Evolutionary conservation across 352 stramenopile species (phyloP).

Genomic region (Globisporangium carolinianum): DNA sequence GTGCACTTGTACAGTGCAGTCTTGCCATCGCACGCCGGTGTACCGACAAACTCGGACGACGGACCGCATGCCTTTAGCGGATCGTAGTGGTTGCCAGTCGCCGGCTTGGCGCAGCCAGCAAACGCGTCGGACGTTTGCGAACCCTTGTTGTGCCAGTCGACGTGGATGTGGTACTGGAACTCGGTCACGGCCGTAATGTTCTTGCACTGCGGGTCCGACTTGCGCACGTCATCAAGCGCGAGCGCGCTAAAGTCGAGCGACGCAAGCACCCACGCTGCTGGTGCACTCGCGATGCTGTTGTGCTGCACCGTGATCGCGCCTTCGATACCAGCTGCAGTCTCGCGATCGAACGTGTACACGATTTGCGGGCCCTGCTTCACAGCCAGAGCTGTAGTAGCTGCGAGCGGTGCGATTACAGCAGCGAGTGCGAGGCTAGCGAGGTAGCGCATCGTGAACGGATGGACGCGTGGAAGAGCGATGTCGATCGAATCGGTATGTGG

Average conservation of each 20-base stretch:
- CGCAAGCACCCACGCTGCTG: slow-evolving; percentile 9
- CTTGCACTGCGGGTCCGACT: slow-evolving; percentile 13
- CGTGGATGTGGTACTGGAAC: slow-evolving; percentile 39
- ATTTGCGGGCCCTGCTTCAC: neutral
- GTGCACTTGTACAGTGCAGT: slow-evolving; percentile 26
- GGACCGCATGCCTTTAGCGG: slow-evolving; percentile 28
- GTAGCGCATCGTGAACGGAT: no score
- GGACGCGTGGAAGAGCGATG: no score
- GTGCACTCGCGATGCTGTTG: neutral
- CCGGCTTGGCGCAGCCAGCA: slow-evolving; percentile 19
- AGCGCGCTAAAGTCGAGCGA: slow-evolving; percentile 11
- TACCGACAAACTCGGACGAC: slow-evolving; percentile 26
- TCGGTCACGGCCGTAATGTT: neutral
- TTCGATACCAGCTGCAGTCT: slow-evolving; percentile 8
- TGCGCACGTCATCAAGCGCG: slow-evolving; percentile 5
- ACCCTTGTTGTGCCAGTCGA: slow-evolving; percentile 21
- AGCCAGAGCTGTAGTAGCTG: no score
- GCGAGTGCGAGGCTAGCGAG: no score
- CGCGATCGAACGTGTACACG: slow-evolving; percentile 14
- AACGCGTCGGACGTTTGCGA: slow-evolving; percentile 20
- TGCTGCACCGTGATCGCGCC: slow-evolving; percentile 12
- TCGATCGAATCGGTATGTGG: no score
- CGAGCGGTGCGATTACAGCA: no score
- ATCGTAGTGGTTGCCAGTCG: slow-evolving; percentile 42
- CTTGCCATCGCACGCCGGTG: slow-evolving; percentile 9